Evolutionary conservation across 306 rosid genomes (phyloP), one percentile per base, ranked within the genome.

Genomic region (Phaseolus lunatus): DNA sequence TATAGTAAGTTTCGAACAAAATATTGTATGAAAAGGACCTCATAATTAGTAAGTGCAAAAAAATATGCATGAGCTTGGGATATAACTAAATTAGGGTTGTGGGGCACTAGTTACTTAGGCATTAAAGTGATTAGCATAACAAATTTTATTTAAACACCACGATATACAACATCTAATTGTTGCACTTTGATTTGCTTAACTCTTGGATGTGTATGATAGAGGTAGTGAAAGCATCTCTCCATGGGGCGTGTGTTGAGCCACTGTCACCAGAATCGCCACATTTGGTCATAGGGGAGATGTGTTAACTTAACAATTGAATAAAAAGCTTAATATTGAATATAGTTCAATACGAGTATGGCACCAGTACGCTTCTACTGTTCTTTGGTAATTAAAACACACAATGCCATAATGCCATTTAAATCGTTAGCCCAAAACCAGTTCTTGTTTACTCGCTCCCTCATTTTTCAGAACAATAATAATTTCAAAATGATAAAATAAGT

Each of bases 341-440:
- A 4, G 15, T 11, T 43, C 47, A 43, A 39, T 9, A 2, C 44
- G 44, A 39, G 44, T 5, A 9, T 37, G 3, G 2, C 13, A 39
- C 3, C 13, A 39, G 13, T 9, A 9, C 9, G 44, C 44, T 39
- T 39, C 44, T 9, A 9, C 3, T 0, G 35, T 31, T 31, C 5
- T 31, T 31, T 31, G 35, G 4, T 31, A 4, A 0, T 33, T 33
- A 18, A n/a, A n/a, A n/a, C n/a, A n/a, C n/a, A n/a, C n/a, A n/a
- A n/a, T n/a, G n/a, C n/a, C n/a, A n/a, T n/a, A n/a, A n/a, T 33
- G 27, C 24, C 74, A 69, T 47, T 18, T 27, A 5, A 67, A 67
- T 22, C 10, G 18, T 27, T 26, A 4, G 5, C 15, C 7, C 5
- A 4, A 26, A 16, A 20, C 10, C 44, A 2, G 12, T n/a, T 0